Conservation (phyloP, 371 early-diverging fungal species). For the Saksenaea vasiformis region DNA sequence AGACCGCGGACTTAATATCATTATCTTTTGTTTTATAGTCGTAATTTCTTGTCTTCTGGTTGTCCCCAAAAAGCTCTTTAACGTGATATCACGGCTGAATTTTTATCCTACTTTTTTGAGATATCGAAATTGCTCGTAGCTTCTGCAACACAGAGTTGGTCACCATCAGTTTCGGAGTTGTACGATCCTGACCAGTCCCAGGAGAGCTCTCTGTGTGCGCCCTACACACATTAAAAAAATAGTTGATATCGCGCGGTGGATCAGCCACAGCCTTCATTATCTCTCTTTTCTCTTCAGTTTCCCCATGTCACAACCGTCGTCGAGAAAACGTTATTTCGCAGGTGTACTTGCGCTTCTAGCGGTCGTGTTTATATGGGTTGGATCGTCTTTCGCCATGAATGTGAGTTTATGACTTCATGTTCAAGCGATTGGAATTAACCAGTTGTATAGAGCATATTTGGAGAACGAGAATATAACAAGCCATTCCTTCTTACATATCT, state of each 20-base stretch:
- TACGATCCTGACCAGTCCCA: slow-evolving; percentile 1
- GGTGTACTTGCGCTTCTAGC: slow-evolving; percentile 67
- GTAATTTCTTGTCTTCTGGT: no score
- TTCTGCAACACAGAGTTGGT: no score
- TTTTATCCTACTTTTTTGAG: no score
- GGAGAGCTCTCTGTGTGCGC: no score
- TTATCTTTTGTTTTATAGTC: no score
- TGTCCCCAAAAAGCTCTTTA: no score
- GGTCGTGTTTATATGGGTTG: slow-evolving; percentile 83
- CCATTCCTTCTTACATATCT: slow-evolving; percentile 82
- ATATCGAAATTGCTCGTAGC: no score
- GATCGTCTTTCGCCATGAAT: slow-evolving; percentile 81
- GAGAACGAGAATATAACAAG: slow-evolving; percentile 68
- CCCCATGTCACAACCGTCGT: neutral
- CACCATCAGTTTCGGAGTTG: no score
- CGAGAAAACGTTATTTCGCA: slow-evolving; percentile 41
- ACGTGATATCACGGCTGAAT: no score
- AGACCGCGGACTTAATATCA: no score
- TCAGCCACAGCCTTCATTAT: slow-evolving; percentile 8
- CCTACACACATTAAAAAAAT: slow-evolving; percentile 11
- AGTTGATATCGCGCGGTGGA: slow-evolving; percentile 35
- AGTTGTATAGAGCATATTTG: slow-evolving; percentile 63
- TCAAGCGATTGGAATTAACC: neutral
- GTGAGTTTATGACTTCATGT: slow-evolving; percentile 37
- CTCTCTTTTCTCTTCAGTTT: neutral